Evolutionary conservation across 108 stramenopile genomes (phyloP), one percentile per base, ranked within the genome.

Genomic region (Cyclotella kingstonii): DNA sequence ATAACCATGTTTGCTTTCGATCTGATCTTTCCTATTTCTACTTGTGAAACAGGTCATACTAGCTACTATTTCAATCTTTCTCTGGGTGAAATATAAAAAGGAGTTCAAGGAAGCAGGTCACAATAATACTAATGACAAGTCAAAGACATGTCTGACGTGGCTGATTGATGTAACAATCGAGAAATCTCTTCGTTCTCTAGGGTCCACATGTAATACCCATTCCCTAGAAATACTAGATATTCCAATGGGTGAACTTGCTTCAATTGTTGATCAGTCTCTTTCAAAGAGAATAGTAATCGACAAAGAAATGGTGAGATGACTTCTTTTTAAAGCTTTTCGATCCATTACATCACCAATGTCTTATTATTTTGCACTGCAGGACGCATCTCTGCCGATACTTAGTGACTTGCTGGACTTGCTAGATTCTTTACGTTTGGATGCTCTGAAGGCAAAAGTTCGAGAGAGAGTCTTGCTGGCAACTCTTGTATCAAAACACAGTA

Each of bases 391-490:
- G 41, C 76, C 72, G 41, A 67, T 80, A 31, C 80, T 84, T 17
- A 63, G 78, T 18, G 64, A 76, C 22, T 59, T 81, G 39, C 30
- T 87, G 22, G 59, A 69, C n/a, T 74, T 81, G 49, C 74, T 93
- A 14, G 91, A 93, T 68, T 67, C 84, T 26, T 52, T 65, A 23
- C 68, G 91, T 54, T 65, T 74, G 34, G 67, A 68, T 47, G 87
- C 88, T 2, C 72, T 93, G 42, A 63, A 79, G 48, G 68, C 80
- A 45, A 85, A 82, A 74, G 74, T 79, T 6, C 86, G 84, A 61
- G 91, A 93, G 49, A 73, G 91, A 15, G 78, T 81, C 2, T 56
- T 93, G 45, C 43, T 93, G 21, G 87, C 91, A 14, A 51, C 81
- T 51, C 46, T 89, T 6, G 68, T 86, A 12, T 73, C 91, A 30